Percentiles rank a stretch among this genome's conserved stretches.
These are phyloP conservation scores for Reticulomyxa filosa DNA, from an alignment of 78 protist genomes.

Conservation along the genomic window DNA sequence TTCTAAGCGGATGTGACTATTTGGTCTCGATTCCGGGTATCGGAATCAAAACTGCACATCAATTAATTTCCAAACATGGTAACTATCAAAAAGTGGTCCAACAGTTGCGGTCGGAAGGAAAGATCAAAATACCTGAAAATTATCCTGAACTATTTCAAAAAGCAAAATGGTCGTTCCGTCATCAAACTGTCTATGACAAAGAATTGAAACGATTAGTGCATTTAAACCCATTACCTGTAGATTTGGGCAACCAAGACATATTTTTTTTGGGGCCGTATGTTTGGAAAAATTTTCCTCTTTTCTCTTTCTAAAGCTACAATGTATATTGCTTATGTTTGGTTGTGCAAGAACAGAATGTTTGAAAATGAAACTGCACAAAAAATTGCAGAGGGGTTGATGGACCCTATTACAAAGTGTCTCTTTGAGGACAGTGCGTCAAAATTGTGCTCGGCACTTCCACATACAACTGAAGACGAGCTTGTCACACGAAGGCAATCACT, in stretches of 20 bases:
- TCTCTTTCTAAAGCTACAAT: too few species aligned
- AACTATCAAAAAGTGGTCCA: conserved; percentile 15
- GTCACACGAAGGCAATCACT: too few species aligned
- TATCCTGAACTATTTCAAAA: neutral
- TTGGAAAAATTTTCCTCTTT: too few species aligned
- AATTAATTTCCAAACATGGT: conserved; percentile 14
- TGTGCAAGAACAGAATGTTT: too few species aligned
- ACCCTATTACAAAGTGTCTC: too few species aligned
- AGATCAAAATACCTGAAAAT: neutral
- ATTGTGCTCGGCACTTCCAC: too few species aligned
- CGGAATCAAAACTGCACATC: conserved; percentile 67
- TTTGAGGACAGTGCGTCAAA: too few species aligned
- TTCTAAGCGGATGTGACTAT: conserved; percentile 89
- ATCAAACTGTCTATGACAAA: conserved; percentile 1
- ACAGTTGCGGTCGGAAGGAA: neutral
- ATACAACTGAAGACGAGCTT: too few species aligned
- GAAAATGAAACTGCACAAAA: too few species aligned
- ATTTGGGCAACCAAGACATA: neutral
- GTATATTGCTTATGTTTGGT: too few species aligned
- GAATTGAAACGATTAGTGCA: neutral
- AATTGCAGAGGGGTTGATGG: too few species aligned
- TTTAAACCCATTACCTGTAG: neutral
- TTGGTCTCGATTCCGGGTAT: conserved; percentile 49
- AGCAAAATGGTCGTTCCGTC: neutral
- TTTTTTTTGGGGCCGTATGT: conserved; percentile 1